These are phyloP conservation scores for Pelargonium cotyledonis DNA, from an alignment of 441 rosid genomes.

Conservation along the genomic window DNA sequence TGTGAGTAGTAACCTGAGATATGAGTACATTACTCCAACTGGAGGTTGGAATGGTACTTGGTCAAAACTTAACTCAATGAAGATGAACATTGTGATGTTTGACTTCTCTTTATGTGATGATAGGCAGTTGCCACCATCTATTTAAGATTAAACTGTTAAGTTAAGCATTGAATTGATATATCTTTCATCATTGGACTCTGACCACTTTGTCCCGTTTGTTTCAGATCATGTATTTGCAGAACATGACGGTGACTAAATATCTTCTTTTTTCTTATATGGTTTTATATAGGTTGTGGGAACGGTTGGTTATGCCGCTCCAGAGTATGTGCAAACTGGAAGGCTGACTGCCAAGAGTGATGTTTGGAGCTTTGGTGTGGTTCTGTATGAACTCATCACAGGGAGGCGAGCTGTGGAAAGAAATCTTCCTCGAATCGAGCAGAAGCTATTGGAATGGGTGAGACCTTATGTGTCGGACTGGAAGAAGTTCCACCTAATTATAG, in stretches of 20 bases:
- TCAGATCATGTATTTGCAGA: too few relatives aligned
- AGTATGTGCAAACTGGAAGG: slow-evolving; percentile 81
- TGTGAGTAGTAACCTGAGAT: background rate
- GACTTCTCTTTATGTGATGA: too few relatives aligned
- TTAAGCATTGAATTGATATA: too few relatives aligned
- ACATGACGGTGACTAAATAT: too few relatives aligned
- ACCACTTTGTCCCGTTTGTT: too few relatives aligned
- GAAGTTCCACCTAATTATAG: slow-evolving; percentile 73
- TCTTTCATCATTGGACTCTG: too few relatives aligned
- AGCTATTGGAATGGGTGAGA: slow-evolving; percentile 90
- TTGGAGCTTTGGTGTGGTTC: slow-evolving; percentile 99
- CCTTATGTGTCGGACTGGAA: slow-evolving; percentile 79
- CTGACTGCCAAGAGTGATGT: slow-evolving; percentile 92
- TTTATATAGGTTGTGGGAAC: slow-evolving; percentile 81
- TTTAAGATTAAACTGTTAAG: too few relatives aligned
- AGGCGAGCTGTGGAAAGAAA: slow-evolving; percentile 83
- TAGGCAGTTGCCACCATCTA: too few relatives aligned
- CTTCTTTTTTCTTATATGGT: background rate
- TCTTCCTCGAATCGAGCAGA: slow-evolving; percentile 75
- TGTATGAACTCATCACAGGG: slow-evolving; percentile 83
- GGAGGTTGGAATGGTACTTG: background rate
- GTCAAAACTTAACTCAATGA: background rate
- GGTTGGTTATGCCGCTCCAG: slow-evolving; percentile 93
- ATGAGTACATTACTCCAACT: background rate
- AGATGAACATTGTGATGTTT: background rate